Evolutionary conservation across 805 yeast species (phyloP).

Genomic region (Cephaloascus albidus): DNA sequence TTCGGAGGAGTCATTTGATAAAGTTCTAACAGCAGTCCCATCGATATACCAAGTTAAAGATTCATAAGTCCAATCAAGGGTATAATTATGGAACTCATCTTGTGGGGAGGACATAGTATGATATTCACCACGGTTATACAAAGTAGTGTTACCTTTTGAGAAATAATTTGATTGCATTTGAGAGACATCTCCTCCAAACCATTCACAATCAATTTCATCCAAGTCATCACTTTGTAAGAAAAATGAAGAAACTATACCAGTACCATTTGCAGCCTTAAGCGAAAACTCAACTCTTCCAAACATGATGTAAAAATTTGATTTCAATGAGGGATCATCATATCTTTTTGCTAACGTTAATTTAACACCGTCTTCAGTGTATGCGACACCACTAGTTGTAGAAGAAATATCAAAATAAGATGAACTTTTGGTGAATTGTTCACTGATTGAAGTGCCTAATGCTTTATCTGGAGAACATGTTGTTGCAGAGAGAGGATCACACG

Average conservation of each 20-base stretch:
- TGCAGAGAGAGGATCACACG: slow-evolving; percentile 17
- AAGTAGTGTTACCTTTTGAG: slow-evolving; percentile 68
- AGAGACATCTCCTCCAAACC: slow-evolving; percentile 72
- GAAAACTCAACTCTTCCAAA: slow-evolving; percentile 76
- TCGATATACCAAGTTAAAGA: slow-evolving; percentile 64
- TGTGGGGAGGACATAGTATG: slow-evolving; percentile 53
- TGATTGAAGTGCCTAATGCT: slow-evolving; percentile 52
- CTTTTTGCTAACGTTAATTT: slow-evolving; percentile 48
- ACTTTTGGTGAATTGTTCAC: slow-evolving; percentile 40
- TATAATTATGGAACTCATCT: slow-evolving; percentile 60
- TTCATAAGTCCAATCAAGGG: slow-evolving; percentile 76
- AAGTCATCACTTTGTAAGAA: slow-evolving; percentile 75
- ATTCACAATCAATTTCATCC: slow-evolving; percentile 86
- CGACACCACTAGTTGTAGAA: slow-evolving; percentile 24
- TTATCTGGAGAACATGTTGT: slow-evolving; percentile 26
- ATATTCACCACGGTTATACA: slow-evolving; percentile 74
- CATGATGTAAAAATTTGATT: slow-evolving; percentile 78
- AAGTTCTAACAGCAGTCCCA: slow-evolving; percentile 57
- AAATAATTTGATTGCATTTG: slow-evolving; percentile 76
- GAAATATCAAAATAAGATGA: slow-evolving; percentile 32
- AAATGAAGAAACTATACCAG: slow-evolving; percentile 73
- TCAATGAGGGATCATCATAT: slow-evolving; percentile 70
- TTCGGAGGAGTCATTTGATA: slow-evolving; percentile 40
- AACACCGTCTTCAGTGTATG: slow-evolving; percentile 48
- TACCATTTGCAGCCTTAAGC: slow-evolving; percentile 66